phyloP scores from a whole-genome alignment of 257 asterid species.

The Jacaranda copaia region DNA sequence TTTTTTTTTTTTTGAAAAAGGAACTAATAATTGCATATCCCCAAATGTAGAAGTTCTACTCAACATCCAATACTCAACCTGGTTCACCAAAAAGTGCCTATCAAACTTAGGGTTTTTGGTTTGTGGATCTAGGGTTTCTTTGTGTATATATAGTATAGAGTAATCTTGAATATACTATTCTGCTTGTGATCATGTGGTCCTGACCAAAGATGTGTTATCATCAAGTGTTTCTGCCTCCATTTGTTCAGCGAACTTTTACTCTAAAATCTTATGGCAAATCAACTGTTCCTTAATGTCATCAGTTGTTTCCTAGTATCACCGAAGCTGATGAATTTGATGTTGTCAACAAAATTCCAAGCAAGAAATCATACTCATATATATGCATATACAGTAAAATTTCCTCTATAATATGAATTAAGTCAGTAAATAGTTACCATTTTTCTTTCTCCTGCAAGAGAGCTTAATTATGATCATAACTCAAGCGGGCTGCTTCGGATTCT shows the following conservation, averaged over 20 bases:
- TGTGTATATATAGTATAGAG: not conserved
- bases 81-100: slow-evolving; percentile 27
- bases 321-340: not conserved
- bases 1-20: too few species aligned
- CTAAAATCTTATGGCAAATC: not conserved
- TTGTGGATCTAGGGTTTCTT: slow-evolving; percentile 51
- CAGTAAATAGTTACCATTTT: slow-evolving; percentile 20
- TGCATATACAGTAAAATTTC: not conserved
- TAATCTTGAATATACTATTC: slow-evolving; percentile 36
- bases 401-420: too few species aligned
- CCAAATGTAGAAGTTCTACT: not conserved
- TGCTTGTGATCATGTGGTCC: slow-evolving; percentile 47
- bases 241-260: not conserved
- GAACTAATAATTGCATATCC: not conserved
- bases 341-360: slow-evolving; percentile 4
- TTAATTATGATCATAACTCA: slow-evolving; percentile 12
- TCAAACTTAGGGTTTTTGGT: slow-evolving; percentile 48
- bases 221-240: not conserved
- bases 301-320: too few species aligned
- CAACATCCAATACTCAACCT: slow-evolving; percentile 19
- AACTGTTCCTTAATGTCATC: not conserved
- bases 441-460: not conserved
- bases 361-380: not conserved
- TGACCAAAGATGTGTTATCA: not conserved
- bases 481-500: slow-evolving; percentile 49